These are phyloP conservation scores for Nicotiana noctiflora DNA, from an alignment of 257 asterid genomes.

Conservation along the genomic window DNA sequence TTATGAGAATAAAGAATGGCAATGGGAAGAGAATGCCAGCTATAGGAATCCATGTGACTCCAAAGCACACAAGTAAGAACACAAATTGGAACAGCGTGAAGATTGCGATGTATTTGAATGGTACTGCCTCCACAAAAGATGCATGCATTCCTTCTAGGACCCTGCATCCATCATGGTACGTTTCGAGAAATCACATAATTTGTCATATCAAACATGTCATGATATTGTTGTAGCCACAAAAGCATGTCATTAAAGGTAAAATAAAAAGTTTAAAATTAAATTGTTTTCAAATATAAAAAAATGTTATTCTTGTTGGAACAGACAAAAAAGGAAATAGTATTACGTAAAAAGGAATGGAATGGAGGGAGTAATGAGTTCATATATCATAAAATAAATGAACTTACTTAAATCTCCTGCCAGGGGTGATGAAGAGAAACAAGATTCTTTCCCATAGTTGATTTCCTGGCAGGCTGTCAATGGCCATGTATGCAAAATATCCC, in stretches of 20 bases:
- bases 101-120: not conserved
- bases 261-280: too few relatives aligned
- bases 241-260: too few relatives aligned
- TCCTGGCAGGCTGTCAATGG: conserved; percentile 8
- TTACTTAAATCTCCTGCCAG: conserved; percentile 5
- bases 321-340: too few relatives aligned
- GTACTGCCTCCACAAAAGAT: conserved; percentile 7
- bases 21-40: conserved; percentile 7
- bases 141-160: conserved; percentile 6
- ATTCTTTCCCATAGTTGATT: conserved; percentile 10
- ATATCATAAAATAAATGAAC: not conserved
- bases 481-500: conserved; percentile 3
- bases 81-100: not conserved
- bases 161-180: not conserved
- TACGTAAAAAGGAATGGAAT: too few relatives aligned
- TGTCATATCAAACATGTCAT: too few relatives aligned
- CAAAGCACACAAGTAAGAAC: not conserved
- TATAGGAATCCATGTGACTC: conserved; percentile 6
- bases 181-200: too few relatives aligned
- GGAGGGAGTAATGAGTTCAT: too few relatives aligned
- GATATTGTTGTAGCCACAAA: too few relatives aligned
- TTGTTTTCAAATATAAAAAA: too few relatives aligned
- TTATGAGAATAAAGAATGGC: not conserved
- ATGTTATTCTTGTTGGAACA: too few relatives aligned
- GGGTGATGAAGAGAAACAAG: conserved; percentile 1